A percentile compares a stretch with the other conserved stretches of the same genome.
phyloP scores from a whole-genome alignment of 2,329 filamentous ascomycete genomes.

The Pyrenochaeta sp. region DNA sequence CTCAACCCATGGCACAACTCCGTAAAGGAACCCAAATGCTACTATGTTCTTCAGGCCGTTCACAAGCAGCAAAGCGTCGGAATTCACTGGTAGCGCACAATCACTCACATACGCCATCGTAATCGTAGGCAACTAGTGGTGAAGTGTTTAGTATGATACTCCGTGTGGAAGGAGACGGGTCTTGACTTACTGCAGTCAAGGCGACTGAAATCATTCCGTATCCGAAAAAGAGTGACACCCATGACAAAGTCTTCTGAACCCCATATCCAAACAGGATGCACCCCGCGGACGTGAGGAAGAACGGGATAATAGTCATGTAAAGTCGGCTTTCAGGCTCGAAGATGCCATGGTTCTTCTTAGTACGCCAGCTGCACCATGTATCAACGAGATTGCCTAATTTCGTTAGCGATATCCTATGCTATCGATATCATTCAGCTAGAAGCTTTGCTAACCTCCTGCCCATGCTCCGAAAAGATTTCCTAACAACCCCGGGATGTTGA shows the following conservation, averaged over 20 bases:
- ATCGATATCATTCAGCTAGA: neutral
- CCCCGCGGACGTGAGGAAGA: conserved; percentile 53
- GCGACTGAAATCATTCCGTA: conserved; percentile 57
- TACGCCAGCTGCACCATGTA: conserved; percentile 51
- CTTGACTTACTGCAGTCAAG: conserved; percentile 41
- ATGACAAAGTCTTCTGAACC: conserved; percentile 50
- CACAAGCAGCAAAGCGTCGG: conserved; percentile 47
- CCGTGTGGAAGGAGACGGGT: neutral
- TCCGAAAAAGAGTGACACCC: conserved; percentile 56
- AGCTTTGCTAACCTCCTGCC: conserved; percentile 37
- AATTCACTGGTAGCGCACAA: conserved; percentile 46
- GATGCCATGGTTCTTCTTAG: conserved; percentile 52
- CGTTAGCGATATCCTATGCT: neutral
- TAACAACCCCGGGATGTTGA: conserved; percentile 51
- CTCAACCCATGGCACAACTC: conserved; percentile 53
- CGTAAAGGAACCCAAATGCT: conserved; percentile 58
- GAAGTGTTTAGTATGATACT: neutral
- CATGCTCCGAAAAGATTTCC: conserved; percentile 55
- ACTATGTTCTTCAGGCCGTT: conserved; percentile 57
- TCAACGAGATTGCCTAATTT: conserved; percentile 52
- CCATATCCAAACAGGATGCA: conserved; percentile 57
- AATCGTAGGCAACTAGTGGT: conserved; percentile 18
- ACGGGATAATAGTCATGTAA: conserved; percentile 50
- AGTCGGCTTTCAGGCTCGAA: conserved; percentile 57
- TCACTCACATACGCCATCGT: conserved; percentile 57